A percentile compares a stretch with the other conserved stretches of the same genome.
These are phyloP conservation scores for Isatis lusitanica DNA, from an alignment of 441 rosid genomes.

Conservation along the genomic window DNA sequence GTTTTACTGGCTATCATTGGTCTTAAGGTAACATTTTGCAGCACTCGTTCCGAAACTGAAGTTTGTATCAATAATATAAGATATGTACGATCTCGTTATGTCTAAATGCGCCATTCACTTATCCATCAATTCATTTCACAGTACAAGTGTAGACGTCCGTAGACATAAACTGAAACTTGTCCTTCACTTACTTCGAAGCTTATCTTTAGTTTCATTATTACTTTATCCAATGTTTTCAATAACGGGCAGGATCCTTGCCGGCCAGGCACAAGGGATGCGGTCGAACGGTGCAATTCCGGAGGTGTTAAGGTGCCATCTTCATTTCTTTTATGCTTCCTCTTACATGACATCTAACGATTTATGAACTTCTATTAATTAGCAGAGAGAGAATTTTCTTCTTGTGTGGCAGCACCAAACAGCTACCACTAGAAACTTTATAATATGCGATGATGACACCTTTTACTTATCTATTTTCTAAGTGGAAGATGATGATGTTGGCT, in stretches of 20 bases:
- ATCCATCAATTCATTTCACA: too few relatives aligned
- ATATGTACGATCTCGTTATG: too few relatives aligned
- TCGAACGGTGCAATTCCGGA: conserved; percentile 55
- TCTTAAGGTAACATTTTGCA: conserved; percentile 58
- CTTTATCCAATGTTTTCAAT: not conserved
- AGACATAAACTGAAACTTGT: too few relatives aligned
- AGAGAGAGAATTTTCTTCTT: not conserved
- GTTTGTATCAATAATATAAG: not conserved
- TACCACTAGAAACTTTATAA: not conserved
- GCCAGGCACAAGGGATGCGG: conserved; percentile 58
- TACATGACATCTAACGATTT: not conserved
- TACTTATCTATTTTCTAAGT: not conserved
- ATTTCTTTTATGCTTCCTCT: not conserved
- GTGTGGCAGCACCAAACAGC: not conserved
- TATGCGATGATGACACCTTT: not conserved
- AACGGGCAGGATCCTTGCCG: conserved; percentile 84
- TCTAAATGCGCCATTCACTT: too few relatives aligned
- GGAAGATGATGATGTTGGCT: not conserved
- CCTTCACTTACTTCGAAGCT: not conserved
- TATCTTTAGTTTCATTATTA: not conserved
- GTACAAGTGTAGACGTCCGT: too few relatives aligned
- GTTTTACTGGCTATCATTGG: conserved; percentile 88
- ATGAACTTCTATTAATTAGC: not conserved
- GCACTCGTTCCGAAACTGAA: not conserved
- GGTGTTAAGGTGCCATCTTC: conserved; percentile 63